phyloP scores from a whole-genome alignment of 106 monocot species.

The Phalaenopsis equestris region DNA sequence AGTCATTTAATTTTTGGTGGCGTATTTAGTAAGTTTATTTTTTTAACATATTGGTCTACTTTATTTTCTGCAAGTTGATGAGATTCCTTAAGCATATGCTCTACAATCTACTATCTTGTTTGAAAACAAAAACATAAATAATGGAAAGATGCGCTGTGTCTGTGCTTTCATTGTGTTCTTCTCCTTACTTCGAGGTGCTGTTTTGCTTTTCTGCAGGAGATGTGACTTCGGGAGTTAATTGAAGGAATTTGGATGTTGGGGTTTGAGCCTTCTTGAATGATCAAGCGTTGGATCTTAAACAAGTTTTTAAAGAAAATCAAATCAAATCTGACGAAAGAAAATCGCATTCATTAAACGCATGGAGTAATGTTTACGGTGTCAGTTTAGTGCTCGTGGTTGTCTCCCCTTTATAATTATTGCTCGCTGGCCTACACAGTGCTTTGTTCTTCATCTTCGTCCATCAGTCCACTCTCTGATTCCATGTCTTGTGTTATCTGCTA shows the following conservation, averaged over 20 bases:
- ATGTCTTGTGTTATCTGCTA: background rate
- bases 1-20: slow-evolving; percentile 1
- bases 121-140: background rate
- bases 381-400: slow-evolving; percentile 37
- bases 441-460: background rate
- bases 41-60: background rate
- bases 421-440: background rate
- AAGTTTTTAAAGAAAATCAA: slow-evolving; percentile 9
- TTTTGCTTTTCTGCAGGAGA: slow-evolving; percentile 29
- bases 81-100: slow-evolving; percentile 35
- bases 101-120: slow-evolving; percentile 7
- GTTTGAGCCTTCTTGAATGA: slow-evolving; percentile 20
- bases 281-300: slow-evolving; percentile 12
- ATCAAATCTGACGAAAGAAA: slow-evolving; percentile 3
- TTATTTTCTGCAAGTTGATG: slow-evolving; percentile 28
- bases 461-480: background rate
- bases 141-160: slow-evolving; percentile 56
- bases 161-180: slow-evolving; percentile 20
- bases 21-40: background rate
- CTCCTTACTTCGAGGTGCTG: slow-evolving; percentile 18
- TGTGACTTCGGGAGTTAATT: slow-evolving; percentile 5
- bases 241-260: slow-evolving; percentile 24
- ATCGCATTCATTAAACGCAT: background rate
- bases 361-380: slow-evolving; percentile 1
- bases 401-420: slow-evolving; percentile 11